Evolutionary conservation across 345 rosid genomes (phyloP), one percentile per base, ranked within the genome.

Genomic region (Gossypium sturtianum): DNA sequence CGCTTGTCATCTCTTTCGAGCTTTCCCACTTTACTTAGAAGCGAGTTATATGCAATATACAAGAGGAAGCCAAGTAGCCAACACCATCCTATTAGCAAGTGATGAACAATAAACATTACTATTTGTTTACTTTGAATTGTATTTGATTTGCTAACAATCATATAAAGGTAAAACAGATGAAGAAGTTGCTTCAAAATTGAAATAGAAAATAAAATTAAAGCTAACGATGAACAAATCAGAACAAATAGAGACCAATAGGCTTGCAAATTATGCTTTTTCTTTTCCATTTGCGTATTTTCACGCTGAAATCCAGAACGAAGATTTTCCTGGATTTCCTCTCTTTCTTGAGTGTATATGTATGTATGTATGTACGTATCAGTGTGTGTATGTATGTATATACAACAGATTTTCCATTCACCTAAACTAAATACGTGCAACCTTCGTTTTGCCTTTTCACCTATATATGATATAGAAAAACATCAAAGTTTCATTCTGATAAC

Each of bases 361-460:
- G 5, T n/a, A 68, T 60, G 13, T 72, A 16, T 54, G 53, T 48
- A 73, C 71, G 41, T 29, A 29, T 29, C 34, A 34, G 38, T 49
- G 53, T 49, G 53, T 16, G 6, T 7, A 68, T 60, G 10, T 73
- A 16, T 54, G 53, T 49, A 77, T 77, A 20, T 81, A 81, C 83
- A 80, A 41, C 79, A 58, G 38, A 27, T 44, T 53, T 77, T 77
- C 22, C 53, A 45, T 29, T 71, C 29, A 53, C 43, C 75, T 71
- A 73, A 23, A 7, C 6, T 71, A 73, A 49, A 60, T 51, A 77
- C 76, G 63, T 73, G 79, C 77, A 22, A 61, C 9, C 47, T 45
- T 71, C 44, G 1, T 48, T 47, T 48, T 56, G 64, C 49, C 57
- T 25, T 29, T 72, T 49, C 78, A 71, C 47, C 49, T 47, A 48